Evolutionary conservation across 2,329 filamentous ascomycete species (phyloP).

Genomic region (Ophiognomonia clavigignenti-juglandacearum): DNA sequence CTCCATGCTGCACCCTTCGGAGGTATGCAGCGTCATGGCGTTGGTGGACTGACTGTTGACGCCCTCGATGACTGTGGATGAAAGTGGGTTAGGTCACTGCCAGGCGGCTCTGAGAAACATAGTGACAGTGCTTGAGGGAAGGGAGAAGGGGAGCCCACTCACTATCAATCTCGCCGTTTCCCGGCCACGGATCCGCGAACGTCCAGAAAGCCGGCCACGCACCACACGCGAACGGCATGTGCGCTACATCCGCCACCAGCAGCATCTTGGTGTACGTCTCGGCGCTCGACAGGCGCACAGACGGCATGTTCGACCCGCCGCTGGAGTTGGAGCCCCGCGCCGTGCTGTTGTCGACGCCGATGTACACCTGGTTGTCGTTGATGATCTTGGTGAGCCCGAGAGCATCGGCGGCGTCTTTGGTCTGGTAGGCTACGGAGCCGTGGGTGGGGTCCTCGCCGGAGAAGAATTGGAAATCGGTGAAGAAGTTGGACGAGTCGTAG

Average conservation of each 20-base stretch:
- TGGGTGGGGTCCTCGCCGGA: constrained; percentile 60
- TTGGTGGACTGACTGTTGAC: constrained; percentile 60
- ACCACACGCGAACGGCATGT: constrained; percentile 74
- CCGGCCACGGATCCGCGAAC: constrained; percentile 66
- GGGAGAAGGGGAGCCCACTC: not conserved
- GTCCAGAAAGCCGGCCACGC: constrained; percentile 72
- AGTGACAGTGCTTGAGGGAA: too few species aligned
- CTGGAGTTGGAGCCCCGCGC: not conserved
- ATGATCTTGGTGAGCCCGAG: constrained; percentile 52
- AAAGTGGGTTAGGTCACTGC: not conserved
- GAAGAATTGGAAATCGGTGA: constrained; percentile 52
- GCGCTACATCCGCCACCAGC: constrained; percentile 66
- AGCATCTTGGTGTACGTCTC: constrained; percentile 65
- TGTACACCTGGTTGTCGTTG: constrained; percentile 51
- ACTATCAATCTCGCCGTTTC: constrained; percentile 67
- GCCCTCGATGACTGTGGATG: constrained; percentile 61
- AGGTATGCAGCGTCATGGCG: constrained; percentile 65
- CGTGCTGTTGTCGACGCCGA: constrained; percentile 58
- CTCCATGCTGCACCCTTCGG: constrained; percentile 51
- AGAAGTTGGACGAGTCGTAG: constrained; percentile 51
- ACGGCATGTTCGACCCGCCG: not conserved
- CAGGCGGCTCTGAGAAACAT: too few species aligned
- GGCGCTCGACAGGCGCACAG: constrained; percentile 38
- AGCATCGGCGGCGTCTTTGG: constrained; percentile 50
- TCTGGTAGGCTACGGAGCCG: constrained; percentile 68